A percentile compares a stretch with the other conserved stretches of the same genome.
These are phyloP conservation scores for Pythium volutum DNA, from an alignment of 352 stramenopile genomes.

Conservation along the genomic window DNA sequence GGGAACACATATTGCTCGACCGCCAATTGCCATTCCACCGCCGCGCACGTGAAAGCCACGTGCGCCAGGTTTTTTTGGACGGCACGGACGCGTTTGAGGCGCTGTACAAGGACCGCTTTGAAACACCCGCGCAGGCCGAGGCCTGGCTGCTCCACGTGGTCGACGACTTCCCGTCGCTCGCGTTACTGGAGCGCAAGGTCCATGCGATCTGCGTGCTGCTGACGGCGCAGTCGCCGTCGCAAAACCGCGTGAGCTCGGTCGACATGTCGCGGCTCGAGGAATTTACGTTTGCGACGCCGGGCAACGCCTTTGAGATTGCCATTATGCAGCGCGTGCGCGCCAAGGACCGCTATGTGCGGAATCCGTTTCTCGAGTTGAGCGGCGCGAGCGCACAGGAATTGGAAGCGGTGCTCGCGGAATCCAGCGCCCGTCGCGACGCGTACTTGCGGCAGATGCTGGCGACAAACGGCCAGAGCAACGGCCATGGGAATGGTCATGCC, in stretches of 20 bases:
- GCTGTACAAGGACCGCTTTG: conserved; percentile 62
- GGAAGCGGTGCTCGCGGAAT: conserved; percentile 10
- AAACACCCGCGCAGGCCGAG: conserved; percentile 40
- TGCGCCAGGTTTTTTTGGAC: conserved; percentile 70
- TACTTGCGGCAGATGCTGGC: conserved; percentile 17
- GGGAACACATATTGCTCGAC: conserved; percentile 67
- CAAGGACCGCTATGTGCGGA: conserved; percentile 19
- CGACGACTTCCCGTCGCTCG: conserved; percentile 74
- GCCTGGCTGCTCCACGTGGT: conserved; percentile 61
- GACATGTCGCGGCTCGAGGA: conserved; percentile 42
- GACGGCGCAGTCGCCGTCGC: conserved; percentile 1
- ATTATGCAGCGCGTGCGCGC: conserved; percentile 20
- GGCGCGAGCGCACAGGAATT: conserved; percentile 15
- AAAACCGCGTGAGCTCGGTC: conserved; percentile 4
- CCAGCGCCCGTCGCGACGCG: conserved; percentile 3
- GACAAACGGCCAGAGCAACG: background rate
- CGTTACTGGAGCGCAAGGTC: conserved; percentile 70
- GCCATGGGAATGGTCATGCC: background rate
- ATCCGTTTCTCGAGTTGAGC: conserved; percentile 27
- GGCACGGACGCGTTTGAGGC: conserved; percentile 48
- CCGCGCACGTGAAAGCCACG: conserved; percentile 61
- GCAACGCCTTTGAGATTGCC: conserved; percentile 53
- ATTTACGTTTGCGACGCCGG: conserved; percentile 57
- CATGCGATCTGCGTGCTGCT: conserved; percentile 53
- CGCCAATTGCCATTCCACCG: conserved; percentile 74